A percentile compares a stretch with the other conserved stretches of the same genome.
phyloP scores from a whole-genome alignment of 2,329 filamentous ascomycete species.

The Fusarium neocosmosporiellum region DNA sequence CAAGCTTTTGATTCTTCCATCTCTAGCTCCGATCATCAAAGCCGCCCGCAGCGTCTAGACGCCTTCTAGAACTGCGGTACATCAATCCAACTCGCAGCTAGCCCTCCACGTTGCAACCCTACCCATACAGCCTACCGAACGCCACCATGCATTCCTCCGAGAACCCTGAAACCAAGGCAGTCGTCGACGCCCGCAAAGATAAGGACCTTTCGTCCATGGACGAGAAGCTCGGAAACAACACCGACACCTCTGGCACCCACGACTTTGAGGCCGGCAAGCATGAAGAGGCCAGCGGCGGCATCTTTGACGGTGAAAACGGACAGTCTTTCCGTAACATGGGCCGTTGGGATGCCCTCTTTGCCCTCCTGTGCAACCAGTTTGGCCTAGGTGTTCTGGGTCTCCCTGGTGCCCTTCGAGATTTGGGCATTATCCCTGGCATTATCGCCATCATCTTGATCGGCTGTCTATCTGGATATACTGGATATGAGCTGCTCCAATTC shows the following conservation, averaged over 20 bases:
- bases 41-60: background rate
- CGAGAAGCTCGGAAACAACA: background rate
- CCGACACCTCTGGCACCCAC: background rate
- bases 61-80: background rate
- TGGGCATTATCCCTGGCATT: constrained; percentile 74
- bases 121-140: background rate
- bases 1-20: background rate
- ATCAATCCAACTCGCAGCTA: background rate
- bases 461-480: constrained; percentile 69
- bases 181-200: background rate
- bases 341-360: constrained; percentile 21
- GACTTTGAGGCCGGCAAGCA: background rate
- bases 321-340: constrained; percentile 27
- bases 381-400: constrained; percentile 66
- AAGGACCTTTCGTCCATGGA: background rate
- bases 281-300: constrained; percentile 2
- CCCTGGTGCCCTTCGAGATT: constrained; percentile 73
- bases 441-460: constrained; percentile 71
- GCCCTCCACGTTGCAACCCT: background rate
- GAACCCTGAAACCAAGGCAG: background rate
- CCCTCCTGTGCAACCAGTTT: constrained; percentile 33
- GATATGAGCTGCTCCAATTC: constrained; percentile 66
- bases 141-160: background rate
- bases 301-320: constrained; percentile 15
- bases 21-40: background rate